Evolutionary conservation across 352 stramenopile genomes (phyloP), one percentile per base, ranked within the genome.

Genomic region (Thalassiosira sp.): DNA sequence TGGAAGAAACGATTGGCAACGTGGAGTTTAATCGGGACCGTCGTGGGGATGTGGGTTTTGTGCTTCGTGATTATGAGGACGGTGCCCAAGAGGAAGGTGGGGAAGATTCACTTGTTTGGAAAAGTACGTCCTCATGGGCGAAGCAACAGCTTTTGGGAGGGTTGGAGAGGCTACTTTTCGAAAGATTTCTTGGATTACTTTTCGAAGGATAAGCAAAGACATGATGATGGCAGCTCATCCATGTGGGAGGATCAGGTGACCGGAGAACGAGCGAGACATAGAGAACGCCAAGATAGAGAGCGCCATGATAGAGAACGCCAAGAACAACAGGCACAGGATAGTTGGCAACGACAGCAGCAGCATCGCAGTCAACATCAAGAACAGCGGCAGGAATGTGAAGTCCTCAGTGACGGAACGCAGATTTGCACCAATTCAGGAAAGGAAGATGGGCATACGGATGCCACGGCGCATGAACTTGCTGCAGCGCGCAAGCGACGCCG

Each of bases 1-100:
- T 81, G 73, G 73, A 81, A 76, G 59, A 81, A 81, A 28, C 53
- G 35, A n/a, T 24, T 81, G 22, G 73, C 60, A 5, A 77, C 65
- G 20, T 81, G 73, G 73, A 81, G 59, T 61, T 59, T 81, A 52
- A 73, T 81, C 27, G 59, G 52, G 16, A 69, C 52, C 18, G 66
- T 81, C 1, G 15, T 81, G 28, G 71, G 71, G 18, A 74, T 70
- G 57, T 80, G 53, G 53, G 20, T 74, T n/a, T 49, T 80, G n/a
- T 80, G 71, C 49, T 74, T 80, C 42, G 53, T 80, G 54, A 42
- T 80, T 5, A 77, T 81, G 57, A 77, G 59, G 45, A 77, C 60
- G 8, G 57, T 77, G 20, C 67, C 73, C 13, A 81, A 81, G 24
- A 56, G 67, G 31, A 72, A 28, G 51, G 49, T 81, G 1, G 58